Percentiles rank a stretch among this genome's conserved stretches.
Conservation (phyloP, 345 rosid species). For the Heritiera fomes region DNA sequence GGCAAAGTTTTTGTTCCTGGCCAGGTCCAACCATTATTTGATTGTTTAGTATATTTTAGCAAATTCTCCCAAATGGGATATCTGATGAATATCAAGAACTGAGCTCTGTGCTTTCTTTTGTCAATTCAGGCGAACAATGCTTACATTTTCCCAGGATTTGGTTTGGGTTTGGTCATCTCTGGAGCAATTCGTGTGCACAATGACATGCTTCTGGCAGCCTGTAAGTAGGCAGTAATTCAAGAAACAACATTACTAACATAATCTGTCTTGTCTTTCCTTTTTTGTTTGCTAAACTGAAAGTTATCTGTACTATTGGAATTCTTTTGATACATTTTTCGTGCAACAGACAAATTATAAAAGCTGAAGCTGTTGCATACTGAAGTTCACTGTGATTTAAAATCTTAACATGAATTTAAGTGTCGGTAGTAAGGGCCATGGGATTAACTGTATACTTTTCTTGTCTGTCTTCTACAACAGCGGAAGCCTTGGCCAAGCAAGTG, state of each 20-base stretch:
- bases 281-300: not conserved
- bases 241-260: not conserved
- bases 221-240: slow-evolving; percentile 41
- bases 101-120: slow-evolving; percentile 9
- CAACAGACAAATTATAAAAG: not conserved
- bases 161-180: slow-evolving; percentile 85
- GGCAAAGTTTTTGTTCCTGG: slow-evolving; percentile 82
- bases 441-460: slow-evolving; percentile 4
- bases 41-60: not conserved
- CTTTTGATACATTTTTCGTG: not conserved
- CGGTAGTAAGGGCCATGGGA: not conserved
- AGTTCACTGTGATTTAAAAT: not conserved
- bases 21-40: slow-evolving; percentile 51
- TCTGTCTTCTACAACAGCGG: slow-evolving; percentile 50
- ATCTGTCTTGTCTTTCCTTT: slow-evolving; percentile 17
- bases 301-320: not conserved
- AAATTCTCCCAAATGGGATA: slow-evolving; percentile 3
- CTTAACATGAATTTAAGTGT: not conserved
- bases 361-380: not conserved
- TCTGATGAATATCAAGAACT: not conserved
- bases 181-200: slow-evolving; percentile 84
- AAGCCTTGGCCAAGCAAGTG: slow-evolving; percentile 85
- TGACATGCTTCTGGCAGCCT: slow-evolving; percentile 85
- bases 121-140: slow-evolving; percentile 80
- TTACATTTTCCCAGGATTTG: slow-evolving; percentile 87